These are phyloP conservation scores for Helianthus annuus DNA, from an alignment of 129 eudicot genomes.

Conservation along the genomic window HanXRQr2.0-SUNRISE NC_035436.2:202390571-202391070, in stretches of 20 bases:
- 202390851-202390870: slow-evolving; percentile 22
- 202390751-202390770: slow-evolving; percentile 32
- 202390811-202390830: slow-evolving; percentile 9
- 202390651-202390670: neutral
- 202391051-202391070: neutral
- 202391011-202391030: neutral
- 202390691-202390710: neutral
- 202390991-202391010: neutral
- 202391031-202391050: slow-evolving; percentile 3
- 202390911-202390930: slow-evolving; percentile 21
- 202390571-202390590: neutral
- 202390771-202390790: neutral
- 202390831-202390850: neutral
- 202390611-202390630: neutral
- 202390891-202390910: slow-evolving; percentile 13
- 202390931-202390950: slow-evolving; percentile 9
- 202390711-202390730: slow-evolving; percentile 9
- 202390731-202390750: neutral
- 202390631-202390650: slow-evolving; percentile 13
- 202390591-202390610: slow-evolving; percentile 25
- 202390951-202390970: neutral
- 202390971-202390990: neutral
- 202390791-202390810: neutral
- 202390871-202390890: slow-evolving; percentile 26
- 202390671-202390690: slow-evolving; percentile 9